Evolutionary conservation across 495 filamentous ascomycete genomes (phyloP), one percentile per base, ranked within the genome.

Genomic region (Penicillium verhagenii): DNA sequence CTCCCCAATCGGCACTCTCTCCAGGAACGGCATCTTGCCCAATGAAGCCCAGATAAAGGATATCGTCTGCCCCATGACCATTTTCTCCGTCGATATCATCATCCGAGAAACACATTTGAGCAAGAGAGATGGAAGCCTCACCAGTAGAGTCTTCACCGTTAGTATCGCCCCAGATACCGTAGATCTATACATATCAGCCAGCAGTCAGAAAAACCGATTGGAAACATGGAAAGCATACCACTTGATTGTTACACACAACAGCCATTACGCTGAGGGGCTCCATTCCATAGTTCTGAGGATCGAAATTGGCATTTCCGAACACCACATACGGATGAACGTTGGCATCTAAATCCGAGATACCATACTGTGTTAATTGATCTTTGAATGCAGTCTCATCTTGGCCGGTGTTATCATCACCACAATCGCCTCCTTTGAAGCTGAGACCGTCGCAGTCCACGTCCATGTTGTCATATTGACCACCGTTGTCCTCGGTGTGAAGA

Each of bases 361-460:
- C 81, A 56, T 59, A 68, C 42, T 67, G 47, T 6, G 42, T 57
- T 18, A 86, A 69, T 7, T 69, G 56, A 39, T 79, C 70, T 53
- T 78, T 61, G 67, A 85, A 87, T 0, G 79, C 70, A 3, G 85
- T 87, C 42, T 74, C 59, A 33, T 61, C 58, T 62, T 89, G 83
- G 1, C 76, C 81, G 35, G 76, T 74, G 1, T 50, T 57, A 43
- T 81, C 82, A 45, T 72, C 73, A 18, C 61, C 65, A 56, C 84
- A 85, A 51, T 78, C 78, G 0, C 79, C 80, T 1, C 65, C 63
- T 4, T 68, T 60, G 9, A 69, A 63, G 51, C 82, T 75, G n/a
- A 68, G 64, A 6, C 85, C 86, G 54, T 89, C 84, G 62, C 86
- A 88, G 68, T 88, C 85, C 49, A 89, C 74, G 61, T 88, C 85